Evolutionary conservation across 305 asterid genomes (phyloP).

Genomic region (Withania somnifera): DNA sequence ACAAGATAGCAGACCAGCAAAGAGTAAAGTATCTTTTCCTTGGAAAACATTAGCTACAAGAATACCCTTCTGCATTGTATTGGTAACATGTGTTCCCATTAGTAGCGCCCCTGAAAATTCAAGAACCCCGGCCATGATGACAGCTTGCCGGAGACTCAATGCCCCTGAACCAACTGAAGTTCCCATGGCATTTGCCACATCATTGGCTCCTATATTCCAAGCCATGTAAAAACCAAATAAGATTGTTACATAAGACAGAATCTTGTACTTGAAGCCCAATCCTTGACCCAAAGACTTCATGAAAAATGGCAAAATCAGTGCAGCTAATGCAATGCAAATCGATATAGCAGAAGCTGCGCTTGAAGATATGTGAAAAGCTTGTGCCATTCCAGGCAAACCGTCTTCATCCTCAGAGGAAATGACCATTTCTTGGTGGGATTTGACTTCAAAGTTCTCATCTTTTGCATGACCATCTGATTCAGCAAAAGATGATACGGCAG

Average conservation of each 20-base stretch:
- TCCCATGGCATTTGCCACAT: constrained; percentile 97
- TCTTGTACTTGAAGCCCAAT: constrained; percentile 35
- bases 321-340: constrained; percentile 68
- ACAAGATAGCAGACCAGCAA: constrained; percentile 75
- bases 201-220: constrained; percentile 96
- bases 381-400: constrained; percentile 62
- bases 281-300: constrained; percentile 65
- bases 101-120: constrained; percentile 89
- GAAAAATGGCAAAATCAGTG: constrained; percentile 56
- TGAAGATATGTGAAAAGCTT: constrained; percentile 64
- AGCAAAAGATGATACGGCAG: constrained; percentile 62
- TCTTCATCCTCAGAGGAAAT: constrained; percentile 5
- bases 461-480: constrained; percentile 32
- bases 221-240: constrained; percentile 93
- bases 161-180: constrained; percentile 99
- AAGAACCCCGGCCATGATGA: constrained; percentile 63
- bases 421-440: constrained; percentile 6
- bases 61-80: constrained; percentile 98
- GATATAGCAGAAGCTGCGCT: constrained; percentile 64
- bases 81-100: constrained; percentile 90
- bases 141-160: constrained; percentile 71
- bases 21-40: constrained; percentile 78
- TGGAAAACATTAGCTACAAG: constrained; percentile 71
- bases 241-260: constrained; percentile 55
- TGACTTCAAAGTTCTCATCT: constrained; percentile 6